Conservation (phyloP, 2,329 filamentous ascomycete genomes). For the Zasmidium citrigriseum region DNA sequence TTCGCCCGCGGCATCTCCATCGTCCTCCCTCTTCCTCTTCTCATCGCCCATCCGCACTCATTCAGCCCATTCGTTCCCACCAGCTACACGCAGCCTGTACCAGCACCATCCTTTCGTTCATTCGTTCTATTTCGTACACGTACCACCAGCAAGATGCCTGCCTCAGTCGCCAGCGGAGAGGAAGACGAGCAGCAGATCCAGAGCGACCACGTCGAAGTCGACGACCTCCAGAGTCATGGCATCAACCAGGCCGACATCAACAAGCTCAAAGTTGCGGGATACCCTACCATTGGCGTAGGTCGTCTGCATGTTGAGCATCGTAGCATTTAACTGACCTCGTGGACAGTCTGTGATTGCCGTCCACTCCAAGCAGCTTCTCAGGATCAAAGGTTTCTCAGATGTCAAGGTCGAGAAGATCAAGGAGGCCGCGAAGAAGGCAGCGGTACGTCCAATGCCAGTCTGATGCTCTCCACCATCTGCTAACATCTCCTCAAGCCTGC, state of each 20-base stretch:
- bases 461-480: not conserved
- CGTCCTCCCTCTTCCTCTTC: not conserved
- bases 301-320: not conserved
- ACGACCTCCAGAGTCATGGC: constrained; percentile 65
- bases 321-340: not conserved
- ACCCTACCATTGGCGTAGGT: constrained; percentile 63
- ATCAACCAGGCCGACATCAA: constrained; percentile 66
- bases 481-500: constrained; percentile 8
- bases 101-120: not conserved
- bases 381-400: constrained; percentile 71
- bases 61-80: not conserved
- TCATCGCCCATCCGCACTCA: not conserved
- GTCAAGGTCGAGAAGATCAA: constrained; percentile 72
- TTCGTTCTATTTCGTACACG: not conserved
- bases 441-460: constrained; percentile 42
- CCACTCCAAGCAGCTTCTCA: constrained; percentile 61
- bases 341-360: constrained; percentile 60
- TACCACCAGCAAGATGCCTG: constrained; percentile 45
- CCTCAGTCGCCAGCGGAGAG: constrained; percentile 55
- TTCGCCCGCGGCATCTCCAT: not conserved
- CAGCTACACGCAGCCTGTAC: constrained; percentile 1
- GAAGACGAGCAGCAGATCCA: constrained; percentile 53
- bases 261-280: constrained; percentile 64
- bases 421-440: constrained; percentile 64
- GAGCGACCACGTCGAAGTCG: constrained; percentile 65